Conservation (phyloP, 2,329 filamentous ascomycete genomes). For the Paecilomyces niveus region DNA sequence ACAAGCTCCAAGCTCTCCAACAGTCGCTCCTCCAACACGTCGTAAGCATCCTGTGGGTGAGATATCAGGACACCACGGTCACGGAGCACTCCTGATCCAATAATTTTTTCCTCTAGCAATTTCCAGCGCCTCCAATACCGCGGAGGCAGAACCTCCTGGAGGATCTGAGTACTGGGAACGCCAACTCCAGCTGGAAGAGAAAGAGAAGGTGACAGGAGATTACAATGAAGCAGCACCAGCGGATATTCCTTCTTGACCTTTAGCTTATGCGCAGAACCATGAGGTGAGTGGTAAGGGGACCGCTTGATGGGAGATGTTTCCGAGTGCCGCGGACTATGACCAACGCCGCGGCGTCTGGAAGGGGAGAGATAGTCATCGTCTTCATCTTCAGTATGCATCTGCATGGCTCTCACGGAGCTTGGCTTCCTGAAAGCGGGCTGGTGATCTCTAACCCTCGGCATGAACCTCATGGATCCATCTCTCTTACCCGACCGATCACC, state of each 20-base stretch:
- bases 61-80: constrained; percentile 55
- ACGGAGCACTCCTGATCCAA: constrained; percentile 47
- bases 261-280: constrained; percentile 17
- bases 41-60: constrained; percentile 56
- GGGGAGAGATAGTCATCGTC: constrained; percentile 33
- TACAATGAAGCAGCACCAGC: constrained; percentile 55
- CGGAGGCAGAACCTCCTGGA: constrained; percentile 45
- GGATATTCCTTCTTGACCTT: constrained; percentile 44
- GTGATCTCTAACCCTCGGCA: constrained; percentile 24
- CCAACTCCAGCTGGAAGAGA: constrained; percentile 36
- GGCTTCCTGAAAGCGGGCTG: constrained; percentile 36
- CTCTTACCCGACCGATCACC: constrained; percentile 11
- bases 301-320: constrained; percentile 23
- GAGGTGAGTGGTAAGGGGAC: constrained; percentile 29
- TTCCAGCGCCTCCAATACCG: constrained; percentile 41
- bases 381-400: constrained; percentile 38
- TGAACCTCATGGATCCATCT: constrained; percentile 12
- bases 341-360: constrained; percentile 19
- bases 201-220: constrained; percentile 47
- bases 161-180: constrained; percentile 31
- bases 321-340: constrained; percentile 15
- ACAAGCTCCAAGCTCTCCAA: constrained; percentile 54
- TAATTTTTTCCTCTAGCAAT: constrained; percentile 48
- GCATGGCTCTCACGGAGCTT: constrained; percentile 39
- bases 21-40: constrained; percentile 55